Conservation (phyloP, 2,329 filamentous ascomycete genomes). For the Thelonectria blattea region DNA sequence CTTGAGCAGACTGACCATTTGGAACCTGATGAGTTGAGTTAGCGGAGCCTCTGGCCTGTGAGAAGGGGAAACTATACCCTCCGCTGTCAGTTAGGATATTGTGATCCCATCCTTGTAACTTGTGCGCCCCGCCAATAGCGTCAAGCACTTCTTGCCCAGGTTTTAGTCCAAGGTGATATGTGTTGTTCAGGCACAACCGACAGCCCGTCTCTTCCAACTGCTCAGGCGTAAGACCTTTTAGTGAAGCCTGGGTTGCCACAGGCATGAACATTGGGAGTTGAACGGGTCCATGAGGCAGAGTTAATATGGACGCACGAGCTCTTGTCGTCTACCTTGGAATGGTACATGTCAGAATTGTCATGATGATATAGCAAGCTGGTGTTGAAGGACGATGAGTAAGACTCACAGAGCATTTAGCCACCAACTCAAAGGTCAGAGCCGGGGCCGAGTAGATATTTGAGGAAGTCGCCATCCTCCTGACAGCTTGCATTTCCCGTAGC, state of each 20-base stretch:
- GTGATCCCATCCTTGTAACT: constrained; percentile 91
- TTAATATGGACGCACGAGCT: constrained; percentile 86
- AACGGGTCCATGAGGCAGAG: constrained; percentile 89
- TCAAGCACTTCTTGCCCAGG: constrained; percentile 91
- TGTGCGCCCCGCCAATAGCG: constrained; percentile 89
- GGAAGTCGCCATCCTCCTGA: constrained; percentile 54
- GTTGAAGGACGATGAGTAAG: constrained; percentile 8
- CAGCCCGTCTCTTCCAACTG: constrained; percentile 91
- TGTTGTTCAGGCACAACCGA: constrained; percentile 94
- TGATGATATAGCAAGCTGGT: constrained; percentile 16
- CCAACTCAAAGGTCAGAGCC: constrained; percentile 78
- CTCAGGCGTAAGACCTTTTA: constrained; percentile 92
- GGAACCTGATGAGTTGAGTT: constrained; percentile 70
- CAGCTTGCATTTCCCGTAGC: constrained; percentile 39
- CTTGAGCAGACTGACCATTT: constrained; percentile 97
- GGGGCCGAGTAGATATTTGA: constrained; percentile 60
- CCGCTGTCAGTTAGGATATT: constrained; percentile 89
- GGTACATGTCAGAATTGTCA: constrained; percentile 26
- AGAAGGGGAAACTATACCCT: constrained; percentile 56
- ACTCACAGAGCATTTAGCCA: constrained; percentile 80
- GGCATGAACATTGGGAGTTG: constrained; percentile 97
- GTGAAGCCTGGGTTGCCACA: constrained; percentile 92
- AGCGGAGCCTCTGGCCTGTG: constrained; percentile 4
- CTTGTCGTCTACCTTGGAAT: constrained; percentile 75
- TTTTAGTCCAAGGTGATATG: constrained; percentile 94